Base-by-base conservation (phyloP, 1,139 yeast species). In the Saccharomycopsis phalli region DNA sequence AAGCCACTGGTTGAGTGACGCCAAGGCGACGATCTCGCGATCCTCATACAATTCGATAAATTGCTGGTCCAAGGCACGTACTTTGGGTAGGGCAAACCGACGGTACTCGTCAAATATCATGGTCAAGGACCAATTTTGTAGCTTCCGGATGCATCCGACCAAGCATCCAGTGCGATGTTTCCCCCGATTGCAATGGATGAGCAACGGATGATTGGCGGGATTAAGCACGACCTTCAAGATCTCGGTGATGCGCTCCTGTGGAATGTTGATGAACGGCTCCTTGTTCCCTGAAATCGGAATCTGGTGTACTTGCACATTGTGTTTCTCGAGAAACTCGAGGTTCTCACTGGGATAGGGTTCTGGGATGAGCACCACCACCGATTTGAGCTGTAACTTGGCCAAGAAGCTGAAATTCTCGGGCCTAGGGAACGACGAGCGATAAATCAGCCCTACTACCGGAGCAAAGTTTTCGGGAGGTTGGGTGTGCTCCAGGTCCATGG, bases 81-180 rank as follows among this genome's bases (percentile, higher is more conserved):
- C 94, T 61, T 91, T 91, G 6, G 98, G 98, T 42, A 83, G 83
- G 4, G 97, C 94, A 64, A 86, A 91, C 53, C 91, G 71, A 46
- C 97, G 66, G 60, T 91, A 91, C 56, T 91, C 98, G 53, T 91
- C 97, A 55, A 91, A 86, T 16, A 88, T 91, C 72, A 88, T 82
- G 1, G 95, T 81, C 50, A 86, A 60, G 2, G 95, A 81, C 98
- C 98, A 91, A 47, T 79, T 76, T 56, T 91, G 97, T 40, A 88
- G 62, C 51, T 93, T 68, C 46, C 98, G 64, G 32, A 91, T 67
- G 50, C 95, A 91, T 2, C 98, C 98, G 8, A 91, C 91, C 14
- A 91, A 66, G 59, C 97, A 91, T 0, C 98, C 98, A 0, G 98
- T 91, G 51, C 98, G 71, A 57, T 91, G 98, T 53, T 91, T 91